A percentile compares a stretch with the other conserved stretches of the same genome.
Evolutionary conservation across 805 yeast species (phyloP).

Genomic region (Saitoella complicata): DNA sequence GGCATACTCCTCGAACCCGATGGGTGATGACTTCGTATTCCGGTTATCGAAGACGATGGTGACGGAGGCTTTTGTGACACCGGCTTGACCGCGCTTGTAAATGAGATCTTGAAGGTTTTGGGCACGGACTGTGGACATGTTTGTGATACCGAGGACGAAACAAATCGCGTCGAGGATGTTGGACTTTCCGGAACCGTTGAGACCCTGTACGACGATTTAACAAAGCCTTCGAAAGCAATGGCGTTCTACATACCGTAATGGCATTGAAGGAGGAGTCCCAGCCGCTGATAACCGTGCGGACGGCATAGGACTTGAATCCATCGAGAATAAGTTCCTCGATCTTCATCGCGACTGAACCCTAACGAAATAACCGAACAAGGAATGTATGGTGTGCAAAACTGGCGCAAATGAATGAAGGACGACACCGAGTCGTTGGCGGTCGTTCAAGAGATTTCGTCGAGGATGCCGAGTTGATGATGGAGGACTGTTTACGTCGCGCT

Average conservation of each 20-base stretch:
- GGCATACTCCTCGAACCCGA: constrained; percentile 63
- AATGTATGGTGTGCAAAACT: no score
- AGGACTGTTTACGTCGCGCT: no score
- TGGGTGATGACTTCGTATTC: constrained; percentile 63
- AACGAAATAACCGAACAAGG: no score
- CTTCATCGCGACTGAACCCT: constrained; percentile 33
- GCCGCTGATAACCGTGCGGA: constrained; percentile 82
- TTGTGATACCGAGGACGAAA: constrained; percentile 90
- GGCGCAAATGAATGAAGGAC: no score
- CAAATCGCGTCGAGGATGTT: constrained; percentile 94
- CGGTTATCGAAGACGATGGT: constrained; percentile 86
- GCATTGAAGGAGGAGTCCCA: constrained; percentile 98
- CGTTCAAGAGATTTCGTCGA: no score
- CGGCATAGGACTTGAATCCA: constrained; percentile 95
- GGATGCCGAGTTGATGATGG: no score
- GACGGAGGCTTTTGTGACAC: constrained; percentile 91
- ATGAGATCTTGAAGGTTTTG: constrained; percentile 83
- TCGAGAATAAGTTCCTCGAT: constrained; percentile 94
- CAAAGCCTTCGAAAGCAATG: no score
- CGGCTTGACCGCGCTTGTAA: constrained; percentile 95
- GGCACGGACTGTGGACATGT: constrained; percentile 91
- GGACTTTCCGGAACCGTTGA: constrained; percentile 95
- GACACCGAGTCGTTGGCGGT: no score
- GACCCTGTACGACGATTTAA: constrained; percentile 29
- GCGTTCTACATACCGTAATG: constrained; percentile 34